Conservation (phyloP, 176 grass and related monocot species). For the Carex littledalei region DNA sequence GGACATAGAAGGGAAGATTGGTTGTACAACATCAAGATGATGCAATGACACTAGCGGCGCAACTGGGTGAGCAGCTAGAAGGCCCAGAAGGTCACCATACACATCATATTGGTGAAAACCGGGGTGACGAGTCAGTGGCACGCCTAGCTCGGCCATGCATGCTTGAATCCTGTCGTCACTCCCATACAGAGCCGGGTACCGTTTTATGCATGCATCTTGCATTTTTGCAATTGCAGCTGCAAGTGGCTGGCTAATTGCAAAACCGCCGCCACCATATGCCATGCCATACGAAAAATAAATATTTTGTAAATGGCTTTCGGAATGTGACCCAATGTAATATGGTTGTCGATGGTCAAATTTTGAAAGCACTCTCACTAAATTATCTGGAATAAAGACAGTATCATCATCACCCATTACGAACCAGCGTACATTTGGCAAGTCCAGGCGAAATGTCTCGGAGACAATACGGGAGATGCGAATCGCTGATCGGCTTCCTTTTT, state of each 20-base stretch:
- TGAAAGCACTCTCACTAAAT: slow-evolving; percentile 80
- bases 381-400: slow-evolving; percentile 90
- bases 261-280: slow-evolving; percentile 94
- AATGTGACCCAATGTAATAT: slow-evolving; percentile 88
- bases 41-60: slow-evolving; percentile 81
- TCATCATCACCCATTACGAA: slow-evolving; percentile 99
- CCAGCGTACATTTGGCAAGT: slow-evolving; percentile 62
- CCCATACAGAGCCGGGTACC: slow-evolving; percentile 84
- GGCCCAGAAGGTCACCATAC: slow-evolving; percentile 78
- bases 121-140: slow-evolving; percentile 73
- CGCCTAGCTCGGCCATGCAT: slow-evolving; percentile 90
- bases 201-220: slow-evolving; percentile 74
- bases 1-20: slow-evolving; percentile 60
- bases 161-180: slow-evolving; percentile 97
- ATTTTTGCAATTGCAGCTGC: slow-evolving; percentile 67
- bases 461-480: slow-evolving; percentile 89
- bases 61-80: slow-evolving; percentile 72
- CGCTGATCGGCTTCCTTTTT: slow-evolving; percentile 64
- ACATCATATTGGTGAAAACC: slow-evolving; percentile 99
- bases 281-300: slow-evolving; percentile 94
- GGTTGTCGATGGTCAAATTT: slow-evolving; percentile 72
- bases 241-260: slow-evolving; percentile 87
- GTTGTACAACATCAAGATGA: slow-evolving; percentile 89
- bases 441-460: slow-evolving; percentile 72
- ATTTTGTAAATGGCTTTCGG: slow-evolving; percentile 95